Base-by-base conservation (phyloP, 2,329 filamentous ascomycete genomes). In the Myriosclerotinia scirpicola region DNA sequence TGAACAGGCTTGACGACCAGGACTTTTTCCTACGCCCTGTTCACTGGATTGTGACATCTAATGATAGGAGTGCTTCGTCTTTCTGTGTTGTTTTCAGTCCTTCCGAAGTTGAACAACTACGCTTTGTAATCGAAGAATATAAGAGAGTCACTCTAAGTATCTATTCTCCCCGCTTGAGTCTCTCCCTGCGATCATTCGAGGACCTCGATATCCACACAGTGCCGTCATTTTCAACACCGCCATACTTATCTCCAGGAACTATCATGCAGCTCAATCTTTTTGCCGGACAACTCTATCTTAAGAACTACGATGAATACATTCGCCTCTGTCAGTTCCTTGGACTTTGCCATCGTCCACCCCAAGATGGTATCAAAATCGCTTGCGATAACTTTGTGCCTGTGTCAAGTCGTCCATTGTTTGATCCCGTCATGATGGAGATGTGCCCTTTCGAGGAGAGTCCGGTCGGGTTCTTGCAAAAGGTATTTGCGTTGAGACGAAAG, bases 231-330 rank as follows among this genome's bases (percentile, higher is more conserved):
- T n/a, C n/a, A n/a, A n/a, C n/a, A n/a, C n/a, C n/a, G n/a, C n/a
- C n/a, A n/a, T n/a, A n/a, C n/a, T n/a, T n/a, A n/a, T n/a, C n/a
- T n/a, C n/a, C n/a, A n/a, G n/a, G n/a, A n/a, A n/a, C n/a, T n/a
- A 74, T 77, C 0, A 76, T 79, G 0, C 79, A 85, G 66, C 79
- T 92, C 0, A 88, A 89, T 54, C 76, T 92, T 0, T 91, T 92
- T 65, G 80, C 90, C 0, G 90, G 89, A 0, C 87, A 90, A 65
- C 79, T 91, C 0, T 92, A 91, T 70, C 78, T 91, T 12, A 75
- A 73, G 0, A 81, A 79, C 0, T 84, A 80, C 54, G 67, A 77
- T 0, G 83, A 90, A 64, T 92, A 91, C 68, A 69, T 74, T 0
- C 73, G 78, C 1, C 73, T 83, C 0, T 88, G 86, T 67, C 73